phyloP scores from a whole-genome alignment of 2,329 filamentous ascomycete genomes.

The Gaeumannomyces tritici region DNA sequence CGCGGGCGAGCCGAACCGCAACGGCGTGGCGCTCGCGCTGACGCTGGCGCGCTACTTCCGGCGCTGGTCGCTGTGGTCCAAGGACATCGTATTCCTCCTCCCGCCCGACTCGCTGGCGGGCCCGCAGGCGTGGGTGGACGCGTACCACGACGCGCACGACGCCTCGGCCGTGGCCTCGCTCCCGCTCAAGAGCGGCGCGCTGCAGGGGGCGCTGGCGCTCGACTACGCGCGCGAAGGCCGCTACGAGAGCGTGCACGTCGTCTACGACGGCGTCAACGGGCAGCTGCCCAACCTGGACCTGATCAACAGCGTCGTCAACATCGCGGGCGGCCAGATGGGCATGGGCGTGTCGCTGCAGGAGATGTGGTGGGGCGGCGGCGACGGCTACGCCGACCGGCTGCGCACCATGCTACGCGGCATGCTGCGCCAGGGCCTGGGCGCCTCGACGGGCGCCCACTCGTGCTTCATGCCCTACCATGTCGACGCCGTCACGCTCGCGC shows the following conservation, averaged over 20 bases:
- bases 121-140: slow-evolving; percentile 94
- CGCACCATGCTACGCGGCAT: slow-evolving; percentile 87
- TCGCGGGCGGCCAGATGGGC: slow-evolving; percentile 86
- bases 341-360: slow-evolving; percentile 76
- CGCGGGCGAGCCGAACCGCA: slow-evolving; percentile 68
- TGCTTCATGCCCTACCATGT: slow-evolving; percentile 97
- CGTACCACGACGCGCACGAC: slow-evolving; percentile 86
- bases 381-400: slow-evolving; percentile 72
- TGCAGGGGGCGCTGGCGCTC: slow-evolving; percentile 88
- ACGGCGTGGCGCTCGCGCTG: slow-evolving; percentile 77
- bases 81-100: slow-evolving; percentile 90
- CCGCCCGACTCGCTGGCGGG: slow-evolving; percentile 83
- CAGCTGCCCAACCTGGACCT: slow-evolving; percentile 93
- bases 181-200: slow-evolving; percentile 81
- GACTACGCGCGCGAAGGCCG: slow-evolving; percentile 80
- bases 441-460: slow-evolving; percentile 84
- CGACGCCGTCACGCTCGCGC: slow-evolving; percentile 87
- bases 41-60: slow-evolving; percentile 93
- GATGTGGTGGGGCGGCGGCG: slow-evolving; percentile 72
- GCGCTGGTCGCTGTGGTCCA: slow-evolving; percentile 96
- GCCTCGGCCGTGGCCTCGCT: slow-evolving; percentile 61
- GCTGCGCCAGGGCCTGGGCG: slow-evolving; percentile 81
- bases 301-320: slow-evolving; percentile 84
- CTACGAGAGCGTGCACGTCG: slow-evolving; percentile 81
- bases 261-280: slow-evolving; percentile 93